phyloP scores from a whole-genome alignment of 345 rosid species.

The Murraya paniculata region DNA sequence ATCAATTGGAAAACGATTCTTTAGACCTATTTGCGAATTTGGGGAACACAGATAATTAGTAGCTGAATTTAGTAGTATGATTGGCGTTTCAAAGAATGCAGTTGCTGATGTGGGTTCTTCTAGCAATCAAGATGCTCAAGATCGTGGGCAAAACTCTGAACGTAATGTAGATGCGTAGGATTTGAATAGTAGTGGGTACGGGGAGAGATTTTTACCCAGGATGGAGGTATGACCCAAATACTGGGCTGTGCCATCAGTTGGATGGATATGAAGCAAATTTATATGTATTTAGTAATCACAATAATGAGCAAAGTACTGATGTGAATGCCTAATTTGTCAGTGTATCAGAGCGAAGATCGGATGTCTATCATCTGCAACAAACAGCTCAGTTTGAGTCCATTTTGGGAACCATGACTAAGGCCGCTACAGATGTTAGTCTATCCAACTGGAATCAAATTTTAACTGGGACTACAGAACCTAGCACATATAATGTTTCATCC shows the following conservation, averaged over 20 bases:
- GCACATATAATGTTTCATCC: slow-evolving; percentile 41
- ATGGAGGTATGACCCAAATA: slow-evolving; percentile 34
- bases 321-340: slow-evolving; percentile 8
- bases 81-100: slow-evolving; percentile 6
- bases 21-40: slow-evolving; percentile 19
- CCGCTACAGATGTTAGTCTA: slow-evolving; percentile 19
- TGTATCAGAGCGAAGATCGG: slow-evolving; percentile 23
- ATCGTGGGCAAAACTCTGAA: background rate
- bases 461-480: slow-evolving; percentile 28
- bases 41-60: background rate
- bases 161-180: slow-evolving; percentile 17
- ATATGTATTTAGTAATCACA: background rate
- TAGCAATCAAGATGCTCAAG: background rate
- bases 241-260: slow-evolving; percentile 40
- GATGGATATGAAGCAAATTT: slow-evolving; percentile 20
- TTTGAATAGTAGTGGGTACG: slow-evolving; percentile 23
- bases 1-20: slow-evolving; percentile 23
- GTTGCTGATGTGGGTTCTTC: background rate
- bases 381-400: slow-evolving; percentile 28
- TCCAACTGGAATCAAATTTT: slow-evolving; percentile 32
- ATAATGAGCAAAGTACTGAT: background rate
- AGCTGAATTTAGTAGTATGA: background rate
- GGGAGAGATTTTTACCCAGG: slow-evolving; percentile 46
- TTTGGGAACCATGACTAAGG: slow-evolving; percentile 19
- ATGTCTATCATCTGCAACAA: slow-evolving; percentile 29